These are phyloP conservation scores for Sanghuangporus weigelae DNA, from an alignment of 1,284 basidiomycete genomes.

Conservation along the genomic window DNA sequence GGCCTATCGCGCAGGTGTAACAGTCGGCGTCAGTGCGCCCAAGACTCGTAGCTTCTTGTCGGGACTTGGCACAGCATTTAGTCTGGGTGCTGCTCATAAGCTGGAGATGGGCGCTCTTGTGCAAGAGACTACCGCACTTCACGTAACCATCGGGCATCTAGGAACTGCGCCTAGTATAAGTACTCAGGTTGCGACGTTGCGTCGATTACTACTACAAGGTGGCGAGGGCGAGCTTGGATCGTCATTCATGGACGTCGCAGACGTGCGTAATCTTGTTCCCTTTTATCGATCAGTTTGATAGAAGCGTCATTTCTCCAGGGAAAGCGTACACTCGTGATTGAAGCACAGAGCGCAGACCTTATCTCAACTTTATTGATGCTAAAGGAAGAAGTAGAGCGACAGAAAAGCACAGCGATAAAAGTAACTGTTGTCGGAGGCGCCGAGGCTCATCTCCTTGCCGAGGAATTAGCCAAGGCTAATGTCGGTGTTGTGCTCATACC, in stretches of 20 bases:
- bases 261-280: constrained; percentile 28
- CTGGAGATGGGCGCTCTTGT: constrained; percentile 66
- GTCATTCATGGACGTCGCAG: constrained; percentile 48
- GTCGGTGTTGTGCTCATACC: constrained; percentile 72
- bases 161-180: constrained; percentile 25
- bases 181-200: constrained; percentile 32
- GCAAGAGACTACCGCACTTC: constrained; percentile 64
- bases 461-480: constrained; percentile 63
- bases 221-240: constrained; percentile 41
- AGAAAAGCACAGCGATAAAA: constrained; percentile 36
- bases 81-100: constrained; percentile 37
- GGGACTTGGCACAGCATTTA: constrained; percentile 64
- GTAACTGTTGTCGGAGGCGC: constrained; percentile 64
- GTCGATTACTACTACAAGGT: constrained; percentile 51
- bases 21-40: constrained; percentile 56
- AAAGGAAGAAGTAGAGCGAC: constrained; percentile 64
- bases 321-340: constrained; percentile 49
- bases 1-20: constrained; percentile 57
- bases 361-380: constrained; percentile 74
- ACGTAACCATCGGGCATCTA: constrained; percentile 52
- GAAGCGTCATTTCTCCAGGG: constrained; percentile 30
- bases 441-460: constrained; percentile 74
- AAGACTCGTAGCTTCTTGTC: constrained; percentile 49
- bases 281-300: neutral
- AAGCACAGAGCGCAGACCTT: constrained; percentile 61